These are phyloP conservation scores for Erythrophleum ivorense DNA, from an alignment of 331 rosid genomes.

Conservation along the genomic window DNA sequence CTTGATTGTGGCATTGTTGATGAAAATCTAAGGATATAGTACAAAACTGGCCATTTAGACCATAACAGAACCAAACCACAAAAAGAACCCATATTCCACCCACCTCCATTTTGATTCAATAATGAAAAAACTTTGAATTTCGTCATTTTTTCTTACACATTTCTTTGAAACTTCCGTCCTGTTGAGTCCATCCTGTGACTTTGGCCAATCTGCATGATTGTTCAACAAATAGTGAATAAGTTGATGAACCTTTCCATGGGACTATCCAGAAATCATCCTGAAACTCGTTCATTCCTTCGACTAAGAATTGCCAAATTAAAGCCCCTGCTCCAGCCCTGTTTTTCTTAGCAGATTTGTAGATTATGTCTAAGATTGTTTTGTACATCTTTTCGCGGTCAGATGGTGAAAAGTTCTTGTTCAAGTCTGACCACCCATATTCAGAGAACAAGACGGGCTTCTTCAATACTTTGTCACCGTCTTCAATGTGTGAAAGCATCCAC, in stretches of 20 bases:
- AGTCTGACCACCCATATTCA: constrained; percentile 83
- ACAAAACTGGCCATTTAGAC: constrained; percentile 45
- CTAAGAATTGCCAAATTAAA: constrained; percentile 87
- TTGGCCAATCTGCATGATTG: constrained; percentile 85
- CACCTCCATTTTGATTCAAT: constrained; percentile 27
- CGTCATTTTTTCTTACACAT: constrained; percentile 55
- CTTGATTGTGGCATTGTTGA: constrained; percentile 35
- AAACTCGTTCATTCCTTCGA: constrained; percentile 77
- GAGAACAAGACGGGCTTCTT: constrained; percentile 91
- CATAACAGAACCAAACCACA: constrained; percentile 28
- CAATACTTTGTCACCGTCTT: constrained; percentile 80
- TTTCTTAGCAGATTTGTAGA: constrained; percentile 82
- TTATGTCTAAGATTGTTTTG: constrained; percentile 59
- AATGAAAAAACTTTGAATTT: constrained; percentile 20
- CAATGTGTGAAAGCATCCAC: constrained; percentile 97
- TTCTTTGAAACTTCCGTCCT: constrained; percentile 52
- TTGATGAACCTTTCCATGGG: constrained; percentile 71
- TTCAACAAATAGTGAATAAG: constrained; percentile 53
- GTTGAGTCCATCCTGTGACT: constrained; percentile 57
- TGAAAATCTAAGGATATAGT: constrained; percentile 35
- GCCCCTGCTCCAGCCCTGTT: constrained; percentile 82
- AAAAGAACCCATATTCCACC: constrained; percentile 31
- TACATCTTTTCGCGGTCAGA: constrained; percentile 71
- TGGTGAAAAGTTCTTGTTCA: constrained; percentile 61
- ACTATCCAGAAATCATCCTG: constrained; percentile 85